Conservation (phyloP, 371 early-diverging fungal genomes). For the Mortierella sp. region DNA sequence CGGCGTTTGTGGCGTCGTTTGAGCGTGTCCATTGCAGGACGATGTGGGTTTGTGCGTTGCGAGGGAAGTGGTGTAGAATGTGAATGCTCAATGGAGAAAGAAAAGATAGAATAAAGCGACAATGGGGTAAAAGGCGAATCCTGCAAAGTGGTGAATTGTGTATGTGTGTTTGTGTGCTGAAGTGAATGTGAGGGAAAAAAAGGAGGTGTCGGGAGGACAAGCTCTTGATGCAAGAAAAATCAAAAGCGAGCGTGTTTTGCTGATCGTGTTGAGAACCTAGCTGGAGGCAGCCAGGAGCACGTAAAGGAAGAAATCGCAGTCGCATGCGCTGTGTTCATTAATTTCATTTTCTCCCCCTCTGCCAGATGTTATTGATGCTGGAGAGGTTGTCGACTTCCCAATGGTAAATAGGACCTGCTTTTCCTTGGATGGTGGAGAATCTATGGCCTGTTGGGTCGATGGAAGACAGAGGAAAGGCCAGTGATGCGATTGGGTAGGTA, state of each 20-base stretch:
- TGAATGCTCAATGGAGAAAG: not conserved
- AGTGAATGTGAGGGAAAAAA: not conserved
- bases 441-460: not conserved
- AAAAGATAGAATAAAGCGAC: not conserved
- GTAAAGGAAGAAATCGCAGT: not conserved
- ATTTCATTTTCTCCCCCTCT: not conserved
- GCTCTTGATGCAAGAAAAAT: not conserved
- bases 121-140: not conserved
- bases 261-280: not conserved
- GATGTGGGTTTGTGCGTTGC: not conserved
- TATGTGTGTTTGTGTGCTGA: not conserved
- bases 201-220: not conserved
- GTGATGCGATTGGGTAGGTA: not conserved
- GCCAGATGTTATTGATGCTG: constrained; percentile 16
- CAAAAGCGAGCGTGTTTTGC: not conserved
- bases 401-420: not conserved
- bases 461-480: not conserved
- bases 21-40: constrained; percentile 3
- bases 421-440: not conserved
- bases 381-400: constrained; percentile 24
- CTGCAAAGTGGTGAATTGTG: not conserved
- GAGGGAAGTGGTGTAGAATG: not conserved
- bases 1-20: not conserved
- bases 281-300: not conserved
- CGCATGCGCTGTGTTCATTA: not conserved